Evolutionary conservation across 257 asterid genomes (phyloP), one percentile per base, ranked within the genome.

Genomic region (Gentiana dahurica): DNA sequence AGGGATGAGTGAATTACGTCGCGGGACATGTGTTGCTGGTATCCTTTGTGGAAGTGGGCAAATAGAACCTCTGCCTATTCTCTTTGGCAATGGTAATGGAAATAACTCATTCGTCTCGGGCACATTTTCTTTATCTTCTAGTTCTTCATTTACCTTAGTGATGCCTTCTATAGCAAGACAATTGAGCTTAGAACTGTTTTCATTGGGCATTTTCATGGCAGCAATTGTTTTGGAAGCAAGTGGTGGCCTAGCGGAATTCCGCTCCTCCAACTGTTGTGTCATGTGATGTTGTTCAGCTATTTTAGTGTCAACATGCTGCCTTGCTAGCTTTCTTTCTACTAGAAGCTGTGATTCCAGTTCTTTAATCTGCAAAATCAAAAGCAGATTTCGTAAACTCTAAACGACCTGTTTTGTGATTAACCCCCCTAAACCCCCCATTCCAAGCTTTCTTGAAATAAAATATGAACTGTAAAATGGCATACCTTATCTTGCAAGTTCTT

Each of bases 401-500:
- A 11, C 35, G 24, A 3, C 6, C 37, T 57, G 46, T 9, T 24
- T 24, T 24, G 24, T 24, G 24, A 43, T 12, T 12, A 2, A 24
- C 53, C 3, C 35, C 34, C 13, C 10, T 43, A 33, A 3, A 11
- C 6, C 9, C 15, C 56, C 24, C 41, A 24, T 34, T 8, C 55
- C 35, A 9, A 50, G 1, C 50, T 34, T 34, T 53, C 32, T 51
- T n/a, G 6, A 6, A 53, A 35, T 10, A 11, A 24, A 36, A 41
- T 41, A 41, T 5, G 46, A 54, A 1, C 15, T 4, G n/a, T 48
- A 38, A 5, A 49, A 49, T 8, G 36, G 46, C 57, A 15, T 69
- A 92, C 99, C 99, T 88, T 92, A 52, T 92, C 99, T 75, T 92
- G 99, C 60, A 88, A 77, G 79, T 67, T 85, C 75, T 81, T 72